These are phyloP conservation scores for Ammopiptanthus mongolicus DNA, from an alignment of 306 rosid genomes.

Conservation along the genomic window DNA sequence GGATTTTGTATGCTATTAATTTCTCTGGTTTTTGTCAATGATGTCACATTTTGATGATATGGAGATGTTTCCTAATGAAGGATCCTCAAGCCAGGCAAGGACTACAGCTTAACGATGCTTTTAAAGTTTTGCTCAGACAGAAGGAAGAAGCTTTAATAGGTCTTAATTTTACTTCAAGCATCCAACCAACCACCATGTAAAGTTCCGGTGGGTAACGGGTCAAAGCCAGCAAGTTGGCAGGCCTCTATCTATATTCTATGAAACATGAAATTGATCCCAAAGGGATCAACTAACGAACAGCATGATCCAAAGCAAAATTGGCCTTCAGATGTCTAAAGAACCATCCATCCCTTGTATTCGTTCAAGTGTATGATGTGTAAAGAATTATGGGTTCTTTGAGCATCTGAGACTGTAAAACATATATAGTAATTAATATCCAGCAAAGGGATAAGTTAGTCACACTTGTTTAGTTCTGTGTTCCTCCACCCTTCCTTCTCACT, in stretches of 20 bases:
- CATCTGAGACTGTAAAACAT: conserved; percentile 34
- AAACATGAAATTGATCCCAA: conserved; percentile 37
- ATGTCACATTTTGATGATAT: conserved; percentile 19
- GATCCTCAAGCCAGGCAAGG: conserved; percentile 31
- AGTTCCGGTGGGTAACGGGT: conserved; percentile 41
- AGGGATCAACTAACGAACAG: conserved; percentile 38
- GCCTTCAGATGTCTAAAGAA: conserved; percentile 40
- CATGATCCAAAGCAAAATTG: conserved; percentile 23
- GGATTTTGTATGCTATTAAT: conserved; percentile 30
- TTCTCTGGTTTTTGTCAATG: conserved; percentile 21
- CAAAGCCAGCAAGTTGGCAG: conserved; percentile 79
- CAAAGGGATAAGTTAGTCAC: conserved; percentile 12
- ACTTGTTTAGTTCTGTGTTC: not conserved
- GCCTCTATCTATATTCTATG: conserved; percentile 35
- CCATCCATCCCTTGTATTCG: conserved; percentile 26
- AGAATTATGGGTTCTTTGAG: conserved; percentile 38
- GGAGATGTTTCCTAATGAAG: conserved; percentile 34
- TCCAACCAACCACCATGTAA: conserved; percentile 30
- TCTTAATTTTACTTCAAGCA: conserved; percentile 11
- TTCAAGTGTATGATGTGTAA: conserved; percentile 30
- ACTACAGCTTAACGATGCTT: conserved; percentile 23
- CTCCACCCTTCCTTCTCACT: not conserved
- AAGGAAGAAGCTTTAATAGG: conserved; percentile 30
- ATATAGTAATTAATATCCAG: conserved; percentile 8
- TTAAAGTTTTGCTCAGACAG: conserved; percentile 41